Percentiles rank a stretch among this genome's conserved stretches.
phyloP scores from a whole-genome alignment of 768 basidiomycete genomes.

The Leucosporidium creatinivorum region DNA sequence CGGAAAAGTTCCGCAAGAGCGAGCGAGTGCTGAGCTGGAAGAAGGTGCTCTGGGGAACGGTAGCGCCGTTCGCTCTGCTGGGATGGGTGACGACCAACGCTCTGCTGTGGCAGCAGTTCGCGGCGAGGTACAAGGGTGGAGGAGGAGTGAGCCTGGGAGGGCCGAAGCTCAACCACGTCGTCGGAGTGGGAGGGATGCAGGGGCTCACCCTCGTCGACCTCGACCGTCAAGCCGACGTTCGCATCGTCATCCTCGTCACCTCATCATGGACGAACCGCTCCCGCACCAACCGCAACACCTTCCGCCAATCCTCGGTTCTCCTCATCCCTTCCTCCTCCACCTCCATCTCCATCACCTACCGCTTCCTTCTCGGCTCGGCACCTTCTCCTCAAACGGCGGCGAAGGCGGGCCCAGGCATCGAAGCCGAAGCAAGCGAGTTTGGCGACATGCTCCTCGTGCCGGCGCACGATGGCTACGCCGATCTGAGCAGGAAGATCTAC shows the following conservation, averaged over 20 bases:
- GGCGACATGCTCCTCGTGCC: conserved; percentile 27
- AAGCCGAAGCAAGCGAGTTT: conserved; percentile 22
- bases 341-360: conserved; percentile 21
- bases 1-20: conserved; percentile 32
- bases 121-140: conserved; percentile 27
- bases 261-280: conserved; percentile 28
- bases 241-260: conserved; percentile 25
- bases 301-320: conserved; percentile 21
- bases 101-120: conserved; percentile 29
- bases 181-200: too few species aligned
- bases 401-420: conserved; percentile 14
- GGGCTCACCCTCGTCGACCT: not conserved
- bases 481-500: conserved; percentile 18
- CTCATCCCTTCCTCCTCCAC: conserved; percentile 13
- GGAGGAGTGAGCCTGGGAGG: conserved; percentile 22
- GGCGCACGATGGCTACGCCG: conserved; percentile 10
- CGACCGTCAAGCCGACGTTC: not conserved
- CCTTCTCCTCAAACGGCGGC: conserved; percentile 23
- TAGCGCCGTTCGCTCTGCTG: conserved; percentile 24
- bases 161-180: not conserved
- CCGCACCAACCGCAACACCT: conserved; percentile 17
- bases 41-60: conserved; percentile 29
- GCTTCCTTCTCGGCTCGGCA: conserved; percentile 28
- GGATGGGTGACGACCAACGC: conserved; percentile 22
- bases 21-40: conserved; percentile 30